phyloP scores from a whole-genome alignment of 306 rosid species.

The Lablab purpureus region DNA sequence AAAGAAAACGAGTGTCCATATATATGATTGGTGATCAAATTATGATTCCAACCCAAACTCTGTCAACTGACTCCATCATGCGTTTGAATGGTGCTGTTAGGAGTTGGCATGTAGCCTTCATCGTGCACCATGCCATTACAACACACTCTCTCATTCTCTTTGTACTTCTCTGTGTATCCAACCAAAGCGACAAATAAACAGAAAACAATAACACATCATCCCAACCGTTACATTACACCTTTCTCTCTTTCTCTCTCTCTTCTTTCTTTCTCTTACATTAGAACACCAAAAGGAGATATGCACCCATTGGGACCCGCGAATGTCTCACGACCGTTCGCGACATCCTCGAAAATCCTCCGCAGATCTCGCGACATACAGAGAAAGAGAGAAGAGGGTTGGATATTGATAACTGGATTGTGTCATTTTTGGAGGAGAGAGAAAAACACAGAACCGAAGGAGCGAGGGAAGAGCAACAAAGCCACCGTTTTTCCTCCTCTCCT shows the following conservation, averaged over 20 bases:
- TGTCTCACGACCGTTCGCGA: conserved; percentile 62
- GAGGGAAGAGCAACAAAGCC: background rate
- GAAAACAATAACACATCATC: conserved; percentile 46
- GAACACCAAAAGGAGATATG: conserved; percentile 50
- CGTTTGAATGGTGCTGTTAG: conserved; percentile 43
- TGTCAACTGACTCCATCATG: background rate
- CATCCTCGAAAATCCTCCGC: conserved; percentile 55
- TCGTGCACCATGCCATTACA: conserved; percentile 22
- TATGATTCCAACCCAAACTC: background rate
- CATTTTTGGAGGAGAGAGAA: conserved; percentile 27
- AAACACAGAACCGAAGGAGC: background rate
- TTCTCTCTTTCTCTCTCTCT: conserved; percentile 6
- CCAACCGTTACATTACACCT: conserved; percentile 70
- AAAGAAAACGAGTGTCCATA: too few relatives aligned
- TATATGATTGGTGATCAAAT: background rate
- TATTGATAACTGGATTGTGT: background rate
- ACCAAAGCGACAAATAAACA: conserved; percentile 43
- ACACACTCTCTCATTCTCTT: background rate
- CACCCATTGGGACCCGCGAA: conserved; percentile 70
- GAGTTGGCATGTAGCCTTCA: conserved; percentile 45
- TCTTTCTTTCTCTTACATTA: conserved; percentile 39
- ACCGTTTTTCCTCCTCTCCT: conserved; percentile 8
- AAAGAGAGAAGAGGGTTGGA: conserved; percentile 13
- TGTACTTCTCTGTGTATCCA: conserved; percentile 20
- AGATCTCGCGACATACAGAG: conserved; percentile 56